Conservation (phyloP, 768 basidiomycete species). For the Saitozyma podzolica region DNA sequence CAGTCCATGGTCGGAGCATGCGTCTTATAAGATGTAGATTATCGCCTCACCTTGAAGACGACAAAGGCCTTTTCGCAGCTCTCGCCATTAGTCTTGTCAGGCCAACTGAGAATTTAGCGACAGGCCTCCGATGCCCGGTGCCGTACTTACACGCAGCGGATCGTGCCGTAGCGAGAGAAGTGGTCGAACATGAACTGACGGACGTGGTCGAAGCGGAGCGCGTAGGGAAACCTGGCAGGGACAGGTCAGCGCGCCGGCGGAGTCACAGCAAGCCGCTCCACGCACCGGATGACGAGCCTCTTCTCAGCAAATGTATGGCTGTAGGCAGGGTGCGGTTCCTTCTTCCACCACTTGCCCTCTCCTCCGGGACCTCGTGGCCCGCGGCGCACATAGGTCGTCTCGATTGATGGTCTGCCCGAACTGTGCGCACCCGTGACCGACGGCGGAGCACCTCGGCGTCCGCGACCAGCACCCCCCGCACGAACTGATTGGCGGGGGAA, state of each 20-base stretch:
- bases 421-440: too few relatives aligned
- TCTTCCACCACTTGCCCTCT: neutral
- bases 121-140: too few relatives aligned
- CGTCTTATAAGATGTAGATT: neutral
- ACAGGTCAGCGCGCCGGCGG: neutral
- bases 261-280: neutral
- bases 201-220: conserved; percentile 11
- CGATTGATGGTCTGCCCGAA: too few relatives aligned
- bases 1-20: neutral
- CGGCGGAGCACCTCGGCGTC: too few relatives aligned
- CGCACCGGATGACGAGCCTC: conserved; percentile 19
- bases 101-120: conserved; percentile 9
- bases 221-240: conserved; percentile 24
- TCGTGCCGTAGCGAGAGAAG: conserved; percentile 23
- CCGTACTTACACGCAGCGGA: conserved; percentile 19
- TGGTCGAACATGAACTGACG: conserved; percentile 19
- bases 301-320: conserved; percentile 18
- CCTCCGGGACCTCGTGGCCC: too few relatives aligned
- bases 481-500: too few relatives aligned
- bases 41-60: conserved; percentile 28
- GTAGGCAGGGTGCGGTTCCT: conserved; percentile 28
- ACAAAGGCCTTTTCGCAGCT: conserved; percentile 24
- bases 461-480: too few relatives aligned
- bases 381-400: too few relatives aligned
- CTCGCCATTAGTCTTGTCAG: conserved; percentile 16